Base-by-base conservation (phyloP, 1,284 basidiomycete genomes). In the Coriolopsis trogii region DNA sequence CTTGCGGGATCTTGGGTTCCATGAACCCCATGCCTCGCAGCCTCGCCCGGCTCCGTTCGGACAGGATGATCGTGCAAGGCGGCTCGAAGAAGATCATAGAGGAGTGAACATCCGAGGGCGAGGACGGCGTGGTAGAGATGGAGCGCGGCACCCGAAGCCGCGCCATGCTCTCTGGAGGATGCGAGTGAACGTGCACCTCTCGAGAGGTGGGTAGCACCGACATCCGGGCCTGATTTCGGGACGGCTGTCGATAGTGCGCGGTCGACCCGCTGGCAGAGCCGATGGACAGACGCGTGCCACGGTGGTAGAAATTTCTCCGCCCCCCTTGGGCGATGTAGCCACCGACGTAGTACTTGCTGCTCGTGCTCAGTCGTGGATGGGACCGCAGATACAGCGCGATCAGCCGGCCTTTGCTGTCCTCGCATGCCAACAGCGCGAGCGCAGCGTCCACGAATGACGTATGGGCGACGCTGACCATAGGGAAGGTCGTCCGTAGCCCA, bases 81-180 rank as follows among this genome's bases (percentile, higher is more conserved):
- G 56, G 50, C 38, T 58, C 44, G 41, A 58, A 55, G 50, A 58
- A 58, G 28, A 58, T 31, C 41, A 53, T 46, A 13, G 49, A 46
- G n/a, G 46, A 44, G 2, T 40, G 30, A 4, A 33, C 21, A 6
- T 24, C 23, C 15, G 50, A 40, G 9, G 24, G 3, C 6, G 36
- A 25, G 29, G 28, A 24, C 15, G 16, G 33, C 5, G 33, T 10
- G 8, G 16, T 6, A 20, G 33, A 20, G 5, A 36, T n/a, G 13
- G 42, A 18, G 18, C 30, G 30, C 4, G 31, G 46, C 18, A 20
- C 30, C 16, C 49, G 52, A 13, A 36, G 12, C n/a, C 30, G 31
- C n/a, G 23, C 12, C 12, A n/a, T 20, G 29, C 46, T 36, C 6
- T 30, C 41, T 6, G 46, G 46, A 13, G 46, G 46, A 13, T 41